phyloP scores from a whole-genome alignment of 768 basidiomycete species.

The Trametes punicea region DNA sequence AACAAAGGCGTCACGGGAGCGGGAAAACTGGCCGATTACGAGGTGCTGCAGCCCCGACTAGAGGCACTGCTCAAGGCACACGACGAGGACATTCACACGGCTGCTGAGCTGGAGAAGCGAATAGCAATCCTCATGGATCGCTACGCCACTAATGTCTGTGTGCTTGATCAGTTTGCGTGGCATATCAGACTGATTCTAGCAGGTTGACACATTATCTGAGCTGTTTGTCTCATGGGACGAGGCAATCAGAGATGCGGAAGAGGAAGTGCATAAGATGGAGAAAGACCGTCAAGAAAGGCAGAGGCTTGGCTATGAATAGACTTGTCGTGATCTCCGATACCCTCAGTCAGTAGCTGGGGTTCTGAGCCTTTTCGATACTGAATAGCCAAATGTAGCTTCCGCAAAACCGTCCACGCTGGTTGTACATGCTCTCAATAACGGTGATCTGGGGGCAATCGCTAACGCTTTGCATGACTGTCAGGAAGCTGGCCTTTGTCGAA shows the following conservation, averaged over 20 bases:
- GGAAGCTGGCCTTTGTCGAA: too few relatives aligned
- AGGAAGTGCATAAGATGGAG: slow-evolving; percentile 54
- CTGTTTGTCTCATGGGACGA: slow-evolving; percentile 87
- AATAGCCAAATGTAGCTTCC: too few relatives aligned
- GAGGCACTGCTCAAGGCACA: slow-evolving; percentile 53
- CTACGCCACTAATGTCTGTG: slow-evolving; percentile 66
- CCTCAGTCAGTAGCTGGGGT: not conserved
- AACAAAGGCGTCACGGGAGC: slow-evolving; percentile 69
- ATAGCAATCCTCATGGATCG: slow-evolving; percentile 62
- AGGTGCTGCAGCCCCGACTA: slow-evolving; percentile 67
- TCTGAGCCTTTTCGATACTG: not conserved
- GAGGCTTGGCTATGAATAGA: slow-evolving; percentile 56
- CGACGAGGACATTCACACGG: slow-evolving; percentile 55
- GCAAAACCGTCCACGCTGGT: too few relatives aligned
- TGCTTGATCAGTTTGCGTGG: not conserved
- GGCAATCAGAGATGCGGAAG: slow-evolving; percentile 63
- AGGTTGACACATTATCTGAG: slow-evolving; percentile 82
- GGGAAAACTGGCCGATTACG: slow-evolving; percentile 68
- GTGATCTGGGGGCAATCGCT: too few relatives aligned
- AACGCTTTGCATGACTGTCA: too few relatives aligned
- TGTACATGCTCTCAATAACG: too few relatives aligned
- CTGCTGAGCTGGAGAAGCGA: slow-evolving; percentile 59
- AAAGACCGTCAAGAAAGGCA: slow-evolving; percentile 56
- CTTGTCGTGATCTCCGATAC: not conserved
- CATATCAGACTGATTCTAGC: not conserved